Conservation (phyloP, 768 basidiomycete species). For the Panellus pusillus region DNA sequence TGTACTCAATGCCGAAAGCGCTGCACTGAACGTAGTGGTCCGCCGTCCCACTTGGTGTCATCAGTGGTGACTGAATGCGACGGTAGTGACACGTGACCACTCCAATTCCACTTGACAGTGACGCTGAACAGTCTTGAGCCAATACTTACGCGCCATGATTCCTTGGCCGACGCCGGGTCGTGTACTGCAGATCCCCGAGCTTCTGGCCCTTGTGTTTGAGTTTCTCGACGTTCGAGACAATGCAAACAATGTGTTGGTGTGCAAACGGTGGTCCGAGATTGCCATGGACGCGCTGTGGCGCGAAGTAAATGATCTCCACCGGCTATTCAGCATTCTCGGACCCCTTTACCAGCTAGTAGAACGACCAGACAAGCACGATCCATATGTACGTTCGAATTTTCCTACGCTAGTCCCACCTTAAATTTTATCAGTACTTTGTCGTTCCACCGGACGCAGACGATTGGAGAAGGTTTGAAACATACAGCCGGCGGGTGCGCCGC, state of each 20-base stretch:
- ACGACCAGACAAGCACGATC: constrained; percentile 20
- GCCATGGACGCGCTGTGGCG: constrained; percentile 61
- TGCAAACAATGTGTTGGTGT: constrained; percentile 50
- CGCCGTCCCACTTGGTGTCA: too few relatives aligned
- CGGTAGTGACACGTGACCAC: too few relatives aligned
- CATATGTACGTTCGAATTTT: constrained; percentile 23
- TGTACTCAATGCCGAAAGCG: too few relatives aligned
- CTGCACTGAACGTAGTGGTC: too few relatives aligned
- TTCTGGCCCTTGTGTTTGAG: constrained; percentile 56
- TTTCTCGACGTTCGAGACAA: constrained; percentile 44
- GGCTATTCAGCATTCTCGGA: constrained; percentile 49
- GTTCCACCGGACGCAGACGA: constrained; percentile 43
- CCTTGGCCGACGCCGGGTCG: constrained; percentile 23
- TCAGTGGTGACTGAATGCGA: too few relatives aligned
- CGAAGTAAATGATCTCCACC: constrained; percentile 45
- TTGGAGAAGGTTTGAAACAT: constrained; percentile 58
- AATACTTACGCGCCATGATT: too few relatives aligned
- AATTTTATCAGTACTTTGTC: constrained; percentile 38
- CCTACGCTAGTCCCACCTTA: neutral
- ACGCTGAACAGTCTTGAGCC: too few relatives aligned
- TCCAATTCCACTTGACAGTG: too few relatives aligned
- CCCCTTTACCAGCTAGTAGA: constrained; percentile 34
- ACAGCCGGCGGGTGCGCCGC: constrained; percentile 49
- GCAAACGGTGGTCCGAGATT: constrained; percentile 58
- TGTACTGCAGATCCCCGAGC: constrained; percentile 56